These are phyloP conservation scores for Nidula microcarpa DNA, from an alignment of 768 basidiomycete species.

Conservation along the genomic window DNA sequence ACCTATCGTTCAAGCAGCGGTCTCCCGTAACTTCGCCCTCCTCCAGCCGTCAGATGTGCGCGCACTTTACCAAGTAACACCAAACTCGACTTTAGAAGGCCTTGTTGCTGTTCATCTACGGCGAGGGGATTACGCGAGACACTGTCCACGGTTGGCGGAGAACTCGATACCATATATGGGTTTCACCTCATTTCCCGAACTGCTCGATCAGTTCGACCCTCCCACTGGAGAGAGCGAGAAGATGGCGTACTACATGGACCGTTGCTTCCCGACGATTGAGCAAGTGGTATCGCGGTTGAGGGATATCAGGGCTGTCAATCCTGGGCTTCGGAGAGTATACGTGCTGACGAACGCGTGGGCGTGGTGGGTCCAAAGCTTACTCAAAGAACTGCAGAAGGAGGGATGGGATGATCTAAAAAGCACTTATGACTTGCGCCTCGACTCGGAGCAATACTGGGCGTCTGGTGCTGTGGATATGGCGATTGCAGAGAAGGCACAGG, in stretches of 20 bases:
- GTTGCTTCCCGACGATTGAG: conserved; percentile 37
- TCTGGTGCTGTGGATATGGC: conserved; percentile 58
- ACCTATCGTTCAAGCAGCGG: not conserved
- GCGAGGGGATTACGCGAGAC: conserved; percentile 52
- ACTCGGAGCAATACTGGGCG: conserved; percentile 41
- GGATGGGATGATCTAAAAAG: conserved; percentile 48
- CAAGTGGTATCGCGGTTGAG: conserved; percentile 37
- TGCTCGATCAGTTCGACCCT: conserved; percentile 38
- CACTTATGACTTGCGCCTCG: conserved; percentile 29
- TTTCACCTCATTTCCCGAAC: conserved; percentile 37
- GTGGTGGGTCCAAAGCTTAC: conserved; percentile 35
- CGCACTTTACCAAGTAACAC: conserved; percentile 6
- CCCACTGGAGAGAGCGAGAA: not conserved
- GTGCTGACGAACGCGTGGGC: conserved; percentile 51
- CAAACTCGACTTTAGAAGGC: conserved; percentile 28
- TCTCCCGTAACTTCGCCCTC: conserved; percentile 26
- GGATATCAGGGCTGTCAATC: conserved; percentile 23
- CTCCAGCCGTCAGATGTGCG: conserved; percentile 5
- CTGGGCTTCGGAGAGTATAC: conserved; percentile 25
- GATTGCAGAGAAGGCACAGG: conserved; percentile 51
- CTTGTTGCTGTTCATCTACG: conserved; percentile 54
- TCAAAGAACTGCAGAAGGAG: conserved; percentile 31
- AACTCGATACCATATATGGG: conserved; percentile 47
- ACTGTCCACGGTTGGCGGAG: conserved; percentile 45
- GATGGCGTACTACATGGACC: conserved; percentile 31